Percentiles rank a stretch among this genome's conserved stretches.
These are phyloP conservation scores for Usnea hakonensis DNA, from an alignment of 495 filamentous ascomycete genomes.

Conservation along the genomic window DNA sequence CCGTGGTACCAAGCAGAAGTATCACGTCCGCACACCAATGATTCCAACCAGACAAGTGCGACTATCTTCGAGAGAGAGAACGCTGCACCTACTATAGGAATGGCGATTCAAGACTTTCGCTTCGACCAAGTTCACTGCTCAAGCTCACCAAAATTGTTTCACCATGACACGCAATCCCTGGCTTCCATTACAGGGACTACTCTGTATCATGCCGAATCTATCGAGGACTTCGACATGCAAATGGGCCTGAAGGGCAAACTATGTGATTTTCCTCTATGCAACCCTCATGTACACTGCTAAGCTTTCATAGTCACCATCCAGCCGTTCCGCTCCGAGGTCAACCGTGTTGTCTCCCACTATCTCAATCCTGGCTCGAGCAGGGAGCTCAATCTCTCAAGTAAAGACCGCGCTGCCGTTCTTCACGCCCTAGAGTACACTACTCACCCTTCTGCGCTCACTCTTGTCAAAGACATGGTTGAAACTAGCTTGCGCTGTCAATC, in stretches of 20 bases:
- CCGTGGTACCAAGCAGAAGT: slow-evolving; percentile 23
- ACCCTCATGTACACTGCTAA: neutral
- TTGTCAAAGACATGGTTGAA: slow-evolving; percentile 47
- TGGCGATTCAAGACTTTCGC: slow-evolving; percentile 8
- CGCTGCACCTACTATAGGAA: slow-evolving; percentile 1
- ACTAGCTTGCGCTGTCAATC: slow-evolving; percentile 55
- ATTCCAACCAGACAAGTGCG: slow-evolving; percentile 10
- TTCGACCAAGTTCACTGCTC: slow-evolving; percentile 16
- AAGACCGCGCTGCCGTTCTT: slow-evolving; percentile 49
- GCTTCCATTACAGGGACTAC: slow-evolving; percentile 14
- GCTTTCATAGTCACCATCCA: slow-evolving; percentile 38
- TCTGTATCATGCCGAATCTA: slow-evolving; percentile 11
- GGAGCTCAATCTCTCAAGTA: slow-evolving; percentile 62
- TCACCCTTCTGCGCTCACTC: slow-evolving; percentile 58
- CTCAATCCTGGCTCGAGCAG: slow-evolving; percentile 52
- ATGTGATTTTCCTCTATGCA: neutral
- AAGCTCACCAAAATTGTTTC: slow-evolving; percentile 4
- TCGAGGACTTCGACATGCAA: slow-evolving; percentile 18
- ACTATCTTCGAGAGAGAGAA: slow-evolving; percentile 2
- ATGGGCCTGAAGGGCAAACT: slow-evolving; percentile 21
- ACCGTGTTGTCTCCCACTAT: slow-evolving; percentile 60
- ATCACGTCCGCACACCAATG: slow-evolving; percentile 10
- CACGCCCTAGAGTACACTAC: slow-evolving; percentile 65
- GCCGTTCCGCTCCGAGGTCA: slow-evolving; percentile 63
- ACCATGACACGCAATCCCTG: slow-evolving; percentile 21